Conservation (phyloP, 495 filamentous ascomycete genomes). For the Neurospora sp. region DNA sequence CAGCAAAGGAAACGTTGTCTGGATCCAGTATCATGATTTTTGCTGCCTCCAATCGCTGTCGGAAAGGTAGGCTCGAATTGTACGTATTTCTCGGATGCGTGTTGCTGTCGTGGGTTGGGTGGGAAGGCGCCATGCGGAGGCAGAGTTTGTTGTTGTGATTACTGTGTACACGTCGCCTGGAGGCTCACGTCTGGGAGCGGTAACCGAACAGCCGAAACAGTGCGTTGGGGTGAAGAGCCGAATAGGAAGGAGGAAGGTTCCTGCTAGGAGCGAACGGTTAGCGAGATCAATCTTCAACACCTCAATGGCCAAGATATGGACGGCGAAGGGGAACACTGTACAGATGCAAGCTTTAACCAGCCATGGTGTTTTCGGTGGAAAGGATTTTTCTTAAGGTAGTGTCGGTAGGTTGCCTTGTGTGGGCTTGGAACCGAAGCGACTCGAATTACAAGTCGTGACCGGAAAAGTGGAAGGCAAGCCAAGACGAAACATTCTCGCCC, state of each 20-base stretch:
- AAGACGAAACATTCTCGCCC: neutral
- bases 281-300: neutral
- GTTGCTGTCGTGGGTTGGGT: neutral
- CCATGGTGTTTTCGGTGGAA: neutral
- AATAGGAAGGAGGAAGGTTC: neutral
- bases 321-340: neutral
- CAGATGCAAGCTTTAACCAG: neutral
- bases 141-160: neutral
- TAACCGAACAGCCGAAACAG: neutral
- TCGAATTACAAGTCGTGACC: neutral
- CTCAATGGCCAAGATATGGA: neutral
- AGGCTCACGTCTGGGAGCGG: neutral
- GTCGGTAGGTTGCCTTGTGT: neutral
- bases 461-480: neutral
- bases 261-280: neutral
- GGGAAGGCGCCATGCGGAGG: neutral
- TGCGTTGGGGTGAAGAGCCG: neutral
- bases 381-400: neutral
- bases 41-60: neutral
- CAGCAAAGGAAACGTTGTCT: neutral
- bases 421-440: neutral
- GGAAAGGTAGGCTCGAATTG: neutral
- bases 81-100: neutral
- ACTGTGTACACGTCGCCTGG: neutral
- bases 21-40: neutral